A percentile compares a stretch with the other conserved stretches of the same genome.
These are phyloP conservation scores for Kazachstania viticola DNA, from an alignment of 805 yeast genomes.

Conservation along the genomic window DNA sequence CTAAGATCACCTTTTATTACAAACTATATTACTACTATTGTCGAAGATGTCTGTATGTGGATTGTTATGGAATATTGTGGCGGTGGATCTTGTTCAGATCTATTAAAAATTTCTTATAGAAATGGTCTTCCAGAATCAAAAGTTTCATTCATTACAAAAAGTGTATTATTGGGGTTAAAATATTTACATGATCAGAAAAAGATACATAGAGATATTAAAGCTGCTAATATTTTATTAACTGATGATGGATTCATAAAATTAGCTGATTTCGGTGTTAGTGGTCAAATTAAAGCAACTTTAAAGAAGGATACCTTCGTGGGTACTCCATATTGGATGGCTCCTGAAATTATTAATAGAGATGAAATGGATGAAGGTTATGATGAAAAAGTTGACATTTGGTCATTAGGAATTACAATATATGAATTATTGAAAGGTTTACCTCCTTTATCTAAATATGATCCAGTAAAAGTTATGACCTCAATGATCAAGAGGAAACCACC, in stretches of 20 bases:
- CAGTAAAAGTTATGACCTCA: constrained; percentile 57
- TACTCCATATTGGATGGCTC: constrained; percentile 98
- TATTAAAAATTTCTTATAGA: constrained; percentile 35
- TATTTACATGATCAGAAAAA: constrained; percentile 67
- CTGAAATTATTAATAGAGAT: constrained; percentile 50
- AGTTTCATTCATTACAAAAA: constrained; percentile 50
- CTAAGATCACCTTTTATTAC: constrained; percentile 60
- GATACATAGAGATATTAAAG: constrained; percentile 84
- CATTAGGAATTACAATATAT: constrained; percentile 82
- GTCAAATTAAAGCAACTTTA: constrained; percentile 61
- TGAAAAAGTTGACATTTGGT: constrained; percentile 91
- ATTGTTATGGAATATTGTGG: constrained; percentile 93
- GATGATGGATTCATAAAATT: constrained; percentile 59
- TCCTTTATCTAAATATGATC: constrained; percentile 62
- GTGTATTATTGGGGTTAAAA: constrained; percentile 55
- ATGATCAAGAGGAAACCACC: constrained; percentile 29
- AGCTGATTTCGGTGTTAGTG: constrained; percentile 91
- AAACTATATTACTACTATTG: constrained; percentile 49
- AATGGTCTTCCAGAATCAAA: constrained; percentile 31
- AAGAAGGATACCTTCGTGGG: constrained; percentile 77
- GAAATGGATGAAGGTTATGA: constrained; percentile 45
- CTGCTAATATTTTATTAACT: constrained; percentile 77
- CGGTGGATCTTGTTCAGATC: constrained; percentile 82
- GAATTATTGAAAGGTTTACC: constrained; percentile 78
- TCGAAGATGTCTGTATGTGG: constrained; percentile 63